A percentile compares a stretch with the other conserved stretches of the same genome.
These are phyloP conservation scores for Alternaria longipes DNA, from an alignment of 2,329 filamentous ascomycete genomes.

Conservation along the genomic window DNA sequence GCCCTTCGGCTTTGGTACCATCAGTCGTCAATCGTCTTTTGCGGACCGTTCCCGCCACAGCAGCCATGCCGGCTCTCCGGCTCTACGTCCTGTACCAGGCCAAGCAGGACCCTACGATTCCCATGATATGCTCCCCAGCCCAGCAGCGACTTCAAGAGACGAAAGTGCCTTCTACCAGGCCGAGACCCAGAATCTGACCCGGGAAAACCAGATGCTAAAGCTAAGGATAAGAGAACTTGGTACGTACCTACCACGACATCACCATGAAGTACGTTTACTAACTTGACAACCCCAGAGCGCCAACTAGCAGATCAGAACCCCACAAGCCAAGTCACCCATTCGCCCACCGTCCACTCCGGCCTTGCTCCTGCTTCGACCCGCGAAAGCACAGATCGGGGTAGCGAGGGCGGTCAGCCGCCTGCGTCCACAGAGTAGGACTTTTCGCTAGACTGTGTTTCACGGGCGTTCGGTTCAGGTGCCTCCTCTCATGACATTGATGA, in stretches of 20 bases:
- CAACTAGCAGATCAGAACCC: conserved; percentile 48
- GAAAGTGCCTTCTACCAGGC: conserved; percentile 83
- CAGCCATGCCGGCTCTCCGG: conserved; percentile 55
- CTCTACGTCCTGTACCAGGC: conserved; percentile 64
- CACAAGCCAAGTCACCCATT: conserved; percentile 42
- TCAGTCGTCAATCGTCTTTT: conserved; percentile 57
- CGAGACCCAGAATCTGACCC: conserved; percentile 78
- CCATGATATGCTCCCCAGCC: conserved; percentile 70
- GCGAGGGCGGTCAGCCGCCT: conserved; percentile 6
- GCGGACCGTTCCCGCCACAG: conserved; percentile 48
- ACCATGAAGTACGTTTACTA: background rate
- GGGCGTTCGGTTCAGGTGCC: conserved; percentile 4
- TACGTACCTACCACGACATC: conserved; percentile 42
- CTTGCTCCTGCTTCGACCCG: conserved; percentile 36
- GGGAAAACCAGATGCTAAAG: conserved; percentile 85
- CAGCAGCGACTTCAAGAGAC: conserved; percentile 60
- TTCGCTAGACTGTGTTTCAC: conserved; percentile 2
- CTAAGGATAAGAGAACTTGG: conserved; percentile 77
- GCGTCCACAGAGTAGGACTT: conserved; percentile 10
- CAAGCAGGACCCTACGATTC: conserved; percentile 52
- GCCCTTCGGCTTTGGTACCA: conserved; percentile 43
- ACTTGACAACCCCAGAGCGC: conserved; percentile 38
- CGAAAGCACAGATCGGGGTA: conserved; percentile 16
- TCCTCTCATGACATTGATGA: background rate
- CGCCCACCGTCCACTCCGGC: conserved; percentile 39